phyloP scores from a whole-genome alignment of 805 yeast species.

The Ogataea ganodermae region DNA sequence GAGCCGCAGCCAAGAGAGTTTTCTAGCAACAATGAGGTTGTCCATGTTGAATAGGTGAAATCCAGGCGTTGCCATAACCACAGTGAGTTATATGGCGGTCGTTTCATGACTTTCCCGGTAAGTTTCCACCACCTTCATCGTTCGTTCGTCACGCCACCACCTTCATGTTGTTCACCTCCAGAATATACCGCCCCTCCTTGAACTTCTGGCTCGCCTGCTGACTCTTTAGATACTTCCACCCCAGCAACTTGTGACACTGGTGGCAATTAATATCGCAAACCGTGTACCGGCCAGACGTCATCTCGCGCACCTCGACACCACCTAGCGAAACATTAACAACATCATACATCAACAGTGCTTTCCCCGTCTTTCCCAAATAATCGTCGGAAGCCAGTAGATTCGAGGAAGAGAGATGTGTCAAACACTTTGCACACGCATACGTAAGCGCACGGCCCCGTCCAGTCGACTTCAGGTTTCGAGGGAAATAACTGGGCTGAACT shows the following conservation, averaged over 20 bases:
- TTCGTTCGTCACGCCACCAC: constrained; percentile 11
- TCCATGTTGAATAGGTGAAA: too few species aligned
- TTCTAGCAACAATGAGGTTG: neutral
- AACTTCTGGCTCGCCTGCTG: constrained; percentile 47
- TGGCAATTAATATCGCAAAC: constrained; percentile 61
- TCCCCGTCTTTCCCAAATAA: constrained; percentile 59
- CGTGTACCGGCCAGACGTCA: constrained; percentile 61
- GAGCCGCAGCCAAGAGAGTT: too few species aligned
- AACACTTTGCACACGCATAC: constrained; percentile 32
- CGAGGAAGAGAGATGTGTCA: constrained; percentile 34
- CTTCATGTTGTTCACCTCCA: constrained; percentile 41
- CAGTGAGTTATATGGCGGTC: too few species aligned
- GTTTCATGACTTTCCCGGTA: too few species aligned
- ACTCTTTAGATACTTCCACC: constrained; percentile 64
- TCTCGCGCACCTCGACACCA: constrained; percentile 32
- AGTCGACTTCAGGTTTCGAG: constrained; percentile 20
- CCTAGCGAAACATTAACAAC: constrained; percentile 37
- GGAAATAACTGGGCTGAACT: constrained; percentile 7
- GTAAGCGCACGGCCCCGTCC: constrained; percentile 27
- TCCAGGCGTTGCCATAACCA: too few species aligned
- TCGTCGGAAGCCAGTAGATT: constrained; percentile 35
- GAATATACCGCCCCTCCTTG: constrained; percentile 62
- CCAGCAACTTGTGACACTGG: constrained; percentile 54
- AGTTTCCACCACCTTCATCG: too few species aligned
- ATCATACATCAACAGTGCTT: constrained; percentile 53